Evolutionary conservation across 805 yeast genomes (phyloP), one percentile per base, ranked within the genome.

Genomic region (Saturnispora besseyi): DNA sequence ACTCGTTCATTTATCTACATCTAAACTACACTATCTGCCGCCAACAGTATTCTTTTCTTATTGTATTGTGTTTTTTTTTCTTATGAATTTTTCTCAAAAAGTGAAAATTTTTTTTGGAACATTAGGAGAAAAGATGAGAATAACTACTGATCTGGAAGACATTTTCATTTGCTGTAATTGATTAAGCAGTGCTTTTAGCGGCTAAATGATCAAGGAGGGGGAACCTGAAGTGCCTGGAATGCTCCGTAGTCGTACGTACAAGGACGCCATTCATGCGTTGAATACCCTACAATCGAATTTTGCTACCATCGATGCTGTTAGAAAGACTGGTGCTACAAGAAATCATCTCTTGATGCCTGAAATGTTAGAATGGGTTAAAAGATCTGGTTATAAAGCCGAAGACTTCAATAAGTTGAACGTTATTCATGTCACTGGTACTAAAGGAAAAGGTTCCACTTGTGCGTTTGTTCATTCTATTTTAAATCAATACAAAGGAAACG

Each of bases 371-470:
- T 86, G 89, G 88, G 70, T 81, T 4, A 70, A 85, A 48, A 70
- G 91, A 53, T 73, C 81, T 10, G 95, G 91, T 0, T 83, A 84
- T 58, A 58, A 66, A 31, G 80, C 86, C 1, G 57, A 68, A 3
- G 95, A 86, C 54, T 80, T 87, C 62, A 79, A 90, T 67, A 74
- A 67, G 53, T 65, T 93, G 58, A 90, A 90, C 58, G 75, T 89
- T 2, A 76, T 93, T 40, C 99, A 93, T 62, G 84, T 95, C 34
- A 90, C 99, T 0, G 99, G 99, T 21, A 93, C 99, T 1, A 93
- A 93, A 64, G 99, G 99, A 12, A 93, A 93, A 68, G 99, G 99
- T 1, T 89, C 97, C 0, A 91, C 98, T 0, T 91, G 97, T 66
- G 96, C 99, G 0, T 93, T 93, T 62, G 79, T 89, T 2, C 86